Conservation (phyloP, 768 basidiomycete genomes). For the Amanita thiersii region DNA sequence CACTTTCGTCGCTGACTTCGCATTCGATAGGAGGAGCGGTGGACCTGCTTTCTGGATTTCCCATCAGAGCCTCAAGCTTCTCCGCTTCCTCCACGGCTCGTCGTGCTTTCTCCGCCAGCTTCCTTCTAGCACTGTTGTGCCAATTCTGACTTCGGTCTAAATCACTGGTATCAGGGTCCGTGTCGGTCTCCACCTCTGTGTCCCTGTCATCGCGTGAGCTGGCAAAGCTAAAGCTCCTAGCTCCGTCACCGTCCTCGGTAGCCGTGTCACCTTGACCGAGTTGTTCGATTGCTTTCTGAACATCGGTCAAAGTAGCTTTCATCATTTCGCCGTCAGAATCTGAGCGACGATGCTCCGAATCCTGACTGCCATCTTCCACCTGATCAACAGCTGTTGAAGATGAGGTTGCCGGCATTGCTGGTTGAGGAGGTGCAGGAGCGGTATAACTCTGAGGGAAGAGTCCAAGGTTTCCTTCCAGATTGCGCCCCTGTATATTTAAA, state of each 20-base stretch:
- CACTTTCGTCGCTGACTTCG: conserved; percentile 76
- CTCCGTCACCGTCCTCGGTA: conserved; percentile 39
- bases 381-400: conserved; percentile 12
- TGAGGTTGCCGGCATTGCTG: conserved; percentile 18
- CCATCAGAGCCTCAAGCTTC: conserved; percentile 34
- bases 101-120: conserved; percentile 63
- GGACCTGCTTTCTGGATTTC: conserved; percentile 20
- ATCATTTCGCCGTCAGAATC: conserved; percentile 47
- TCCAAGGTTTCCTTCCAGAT: conserved; percentile 73
- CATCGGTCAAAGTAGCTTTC: conserved; percentile 84
- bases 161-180: conserved; percentile 36
- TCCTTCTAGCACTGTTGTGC: conserved; percentile 58
- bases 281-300: conserved; percentile 86
- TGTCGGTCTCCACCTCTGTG: conserved; percentile 49
- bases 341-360: conserved; percentile 13
- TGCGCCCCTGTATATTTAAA: conserved; percentile 74
- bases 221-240: conserved; percentile 70
- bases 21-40: conserved; percentile 60
- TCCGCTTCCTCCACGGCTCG: conserved; percentile 52
- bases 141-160: conserved; percentile 36
- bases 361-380: conserved; percentile 9
- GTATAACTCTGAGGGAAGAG: conserved; percentile 92
- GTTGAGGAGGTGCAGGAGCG: conserved; percentile 40
- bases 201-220: conserved; percentile 56
- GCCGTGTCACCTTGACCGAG: conserved; percentile 43